phyloP scores from a whole-genome alignment of 2,329 filamentous ascomycete species.

The Hypocrella siamensis region DNA sequence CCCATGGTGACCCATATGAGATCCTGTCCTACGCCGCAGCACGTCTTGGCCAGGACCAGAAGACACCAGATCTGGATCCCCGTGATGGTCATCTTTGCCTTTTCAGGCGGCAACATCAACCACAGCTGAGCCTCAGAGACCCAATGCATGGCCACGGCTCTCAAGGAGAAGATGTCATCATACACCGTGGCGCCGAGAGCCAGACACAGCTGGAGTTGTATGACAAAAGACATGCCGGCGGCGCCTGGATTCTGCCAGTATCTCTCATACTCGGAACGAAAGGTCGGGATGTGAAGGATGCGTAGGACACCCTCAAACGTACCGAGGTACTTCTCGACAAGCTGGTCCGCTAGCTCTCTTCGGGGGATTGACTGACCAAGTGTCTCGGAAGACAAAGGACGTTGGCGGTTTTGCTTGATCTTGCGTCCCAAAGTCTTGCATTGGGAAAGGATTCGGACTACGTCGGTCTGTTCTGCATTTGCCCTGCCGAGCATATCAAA shows the following conservation, averaged over 20 bases:
- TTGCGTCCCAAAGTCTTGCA: conserved; percentile 25
- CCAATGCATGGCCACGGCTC: conserved; percentile 29
- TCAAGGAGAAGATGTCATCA: conserved; percentile 27
- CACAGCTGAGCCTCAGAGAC: conserved; percentile 36
- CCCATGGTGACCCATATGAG: conserved; percentile 36
- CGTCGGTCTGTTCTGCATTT: conserved; percentile 13
- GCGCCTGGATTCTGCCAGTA: conserved; percentile 29
- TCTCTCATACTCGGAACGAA: conserved; percentile 34
- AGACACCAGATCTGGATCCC: conserved; percentile 37
- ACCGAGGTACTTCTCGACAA: conserved; percentile 37
- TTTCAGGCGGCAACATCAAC: conserved; percentile 29
- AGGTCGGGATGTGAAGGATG: conserved; percentile 41
- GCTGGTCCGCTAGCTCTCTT: conserved; percentile 27
- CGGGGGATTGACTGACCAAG: conserved; percentile 23
- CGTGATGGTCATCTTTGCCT: conserved; percentile 30
- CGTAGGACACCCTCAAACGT: conserved; percentile 40
- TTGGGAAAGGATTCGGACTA: conserved; percentile 16
- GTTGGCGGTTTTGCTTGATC: conserved; percentile 24
- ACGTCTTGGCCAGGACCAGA: conserved; percentile 31
- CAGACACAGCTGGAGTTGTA: conserved; percentile 38
- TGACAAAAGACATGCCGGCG: conserved; percentile 26
- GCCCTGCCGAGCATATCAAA: conserved; percentile 11
- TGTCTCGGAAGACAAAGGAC: conserved; percentile 17
- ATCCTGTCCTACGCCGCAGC: conserved; percentile 30
- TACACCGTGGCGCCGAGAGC: conserved; percentile 32